A percentile compares a stretch with the other conserved stretches of the same genome.
Conservation (phyloP, 306 rosid genomes). For the Hippophae gyantsensis region DNA sequence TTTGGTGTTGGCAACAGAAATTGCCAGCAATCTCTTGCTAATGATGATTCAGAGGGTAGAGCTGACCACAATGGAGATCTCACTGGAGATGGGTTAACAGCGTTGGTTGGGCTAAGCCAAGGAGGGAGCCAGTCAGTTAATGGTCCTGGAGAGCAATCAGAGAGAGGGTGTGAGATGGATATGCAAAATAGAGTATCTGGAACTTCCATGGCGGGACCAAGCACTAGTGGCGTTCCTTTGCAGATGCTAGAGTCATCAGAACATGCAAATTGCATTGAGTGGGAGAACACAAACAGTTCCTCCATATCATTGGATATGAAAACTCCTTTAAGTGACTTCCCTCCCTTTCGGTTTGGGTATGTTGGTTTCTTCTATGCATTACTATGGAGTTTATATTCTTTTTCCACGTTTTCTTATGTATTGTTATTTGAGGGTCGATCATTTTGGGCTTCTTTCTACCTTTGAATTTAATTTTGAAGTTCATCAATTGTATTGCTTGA, state of each 20-base stretch:
- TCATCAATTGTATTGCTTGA: not conserved
- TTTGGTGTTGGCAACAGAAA: slow-evolving; percentile 81
- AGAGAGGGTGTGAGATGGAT: slow-evolving; percentile 71
- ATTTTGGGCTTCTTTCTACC: not conserved
- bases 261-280: slow-evolving; percentile 61
- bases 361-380: slow-evolving; percentile 22
- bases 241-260: slow-evolving; percentile 77
- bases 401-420: not conserved
- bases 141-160: slow-evolving; percentile 57
- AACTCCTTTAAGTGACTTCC: slow-evolving; percentile 93
- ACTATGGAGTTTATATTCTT: slow-evolving; percentile 6
- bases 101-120: slow-evolving; percentile 86
- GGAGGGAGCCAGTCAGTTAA: slow-evolving; percentile 51
- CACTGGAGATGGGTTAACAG: slow-evolving; percentile 93
- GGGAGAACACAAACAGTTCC: slow-evolving; percentile 67
- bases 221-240: slow-evolving; percentile 63
- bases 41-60: slow-evolving; percentile 86
- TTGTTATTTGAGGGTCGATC: not conserved
- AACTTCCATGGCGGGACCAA: slow-evolving; percentile 54
- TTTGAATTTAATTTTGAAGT: not conserved
- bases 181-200: slow-evolving; percentile 56
- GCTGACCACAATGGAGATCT: slow-evolving; percentile 68
- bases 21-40: slow-evolving; percentile 67
- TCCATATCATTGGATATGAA: slow-evolving; percentile 86
- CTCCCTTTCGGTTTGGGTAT: slow-evolving; percentile 98